Evolutionary conservation across 805 yeast genomes (phyloP).

Genomic region (Metschnikowia sp.): DNA sequence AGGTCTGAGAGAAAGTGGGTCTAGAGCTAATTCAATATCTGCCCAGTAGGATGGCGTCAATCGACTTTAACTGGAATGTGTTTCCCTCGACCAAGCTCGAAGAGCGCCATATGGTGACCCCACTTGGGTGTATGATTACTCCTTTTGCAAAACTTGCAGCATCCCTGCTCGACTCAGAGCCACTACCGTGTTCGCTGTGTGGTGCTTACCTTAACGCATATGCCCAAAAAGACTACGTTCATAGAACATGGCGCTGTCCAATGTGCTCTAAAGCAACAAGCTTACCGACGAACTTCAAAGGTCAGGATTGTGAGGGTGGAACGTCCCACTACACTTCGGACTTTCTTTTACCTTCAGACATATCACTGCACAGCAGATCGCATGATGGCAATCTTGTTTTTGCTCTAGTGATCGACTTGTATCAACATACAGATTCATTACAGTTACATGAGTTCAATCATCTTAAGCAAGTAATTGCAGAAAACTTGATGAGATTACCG

Average conservation of each 20-base stretch:
- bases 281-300: constrained; percentile 20
- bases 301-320: constrained; percentile 16
- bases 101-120: constrained; percentile 28
- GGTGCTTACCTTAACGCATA: constrained; percentile 26
- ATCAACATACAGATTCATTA: constrained; percentile 26
- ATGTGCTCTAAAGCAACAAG: constrained; percentile 26
- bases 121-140: constrained; percentile 35
- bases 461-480: constrained; percentile 15
- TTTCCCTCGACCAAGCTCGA: constrained; percentile 40
- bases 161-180: constrained; percentile 10
- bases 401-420: constrained; percentile 28
- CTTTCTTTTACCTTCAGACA: constrained; percentile 29
- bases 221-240: constrained; percentile 27
- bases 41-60: constrained; percentile 17
- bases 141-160: constrained; percentile 19
- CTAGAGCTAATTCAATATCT: too few relatives aligned
- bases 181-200: constrained; percentile 28
- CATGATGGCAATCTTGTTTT: constrained; percentile 12
- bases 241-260: constrained; percentile 40
- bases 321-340: constrained; percentile 26
- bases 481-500: constrained; percentile 17
- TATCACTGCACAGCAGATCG: constrained; percentile 13
- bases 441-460: constrained; percentile 8
- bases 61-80: constrained; percentile 71
- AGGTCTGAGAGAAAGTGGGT: too few relatives aligned